Percentiles rank a stretch among this genome's conserved stretches.
Conservation (phyloP, 1,284 basidiomycete species). For the Boletellus sp. region DNA sequence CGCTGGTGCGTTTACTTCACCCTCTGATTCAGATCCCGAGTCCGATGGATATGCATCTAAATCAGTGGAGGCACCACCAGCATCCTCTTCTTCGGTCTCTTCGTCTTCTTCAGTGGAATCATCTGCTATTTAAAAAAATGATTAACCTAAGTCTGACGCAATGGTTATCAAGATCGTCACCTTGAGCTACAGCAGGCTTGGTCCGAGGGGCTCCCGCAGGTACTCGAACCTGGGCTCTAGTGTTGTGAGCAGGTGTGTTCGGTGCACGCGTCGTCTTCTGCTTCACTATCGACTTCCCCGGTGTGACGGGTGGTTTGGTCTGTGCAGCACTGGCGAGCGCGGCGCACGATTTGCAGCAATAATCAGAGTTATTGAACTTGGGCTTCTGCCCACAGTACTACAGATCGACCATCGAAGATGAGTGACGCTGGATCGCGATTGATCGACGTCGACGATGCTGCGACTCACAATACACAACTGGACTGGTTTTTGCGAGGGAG, state of each 20-base stretch:
- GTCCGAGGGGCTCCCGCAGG: constrained; percentile 9
- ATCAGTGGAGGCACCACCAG: constrained; percentile 22
- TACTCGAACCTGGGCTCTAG: not conserved
- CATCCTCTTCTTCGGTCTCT: constrained; percentile 16
- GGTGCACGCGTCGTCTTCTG: constrained; percentile 15
- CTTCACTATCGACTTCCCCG: constrained; percentile 15
- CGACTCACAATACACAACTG: constrained; percentile 29
- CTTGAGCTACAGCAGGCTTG: constrained; percentile 18
- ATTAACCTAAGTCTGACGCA: constrained; percentile 11
- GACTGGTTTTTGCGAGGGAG: constrained; percentile 15
- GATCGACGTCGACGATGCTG: constrained; percentile 21
- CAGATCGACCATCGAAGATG: constrained; percentile 25
- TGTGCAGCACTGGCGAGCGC: constrained; percentile 19
- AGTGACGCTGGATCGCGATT: constrained; percentile 24
- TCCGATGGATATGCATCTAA: constrained; percentile 35
- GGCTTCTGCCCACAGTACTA: constrained; percentile 34
- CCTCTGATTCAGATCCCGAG: constrained; percentile 25
- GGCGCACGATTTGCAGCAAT: constrained; percentile 34
- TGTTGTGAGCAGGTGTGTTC: constrained; percentile 9
- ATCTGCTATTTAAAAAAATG: constrained; percentile 10
- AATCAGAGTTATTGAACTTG: constrained; percentile 32
- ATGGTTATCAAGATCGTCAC: constrained; percentile 19
- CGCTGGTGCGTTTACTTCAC: constrained; percentile 11
- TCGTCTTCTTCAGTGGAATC: constrained; percentile 28
- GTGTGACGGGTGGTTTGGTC: constrained; percentile 13